Percentiles rank a stretch among this genome's conserved stretches.
Conservation (phyloP, 2,329 filamentous ascomycete species). For the Aspergillus luchuensis region DNA sequence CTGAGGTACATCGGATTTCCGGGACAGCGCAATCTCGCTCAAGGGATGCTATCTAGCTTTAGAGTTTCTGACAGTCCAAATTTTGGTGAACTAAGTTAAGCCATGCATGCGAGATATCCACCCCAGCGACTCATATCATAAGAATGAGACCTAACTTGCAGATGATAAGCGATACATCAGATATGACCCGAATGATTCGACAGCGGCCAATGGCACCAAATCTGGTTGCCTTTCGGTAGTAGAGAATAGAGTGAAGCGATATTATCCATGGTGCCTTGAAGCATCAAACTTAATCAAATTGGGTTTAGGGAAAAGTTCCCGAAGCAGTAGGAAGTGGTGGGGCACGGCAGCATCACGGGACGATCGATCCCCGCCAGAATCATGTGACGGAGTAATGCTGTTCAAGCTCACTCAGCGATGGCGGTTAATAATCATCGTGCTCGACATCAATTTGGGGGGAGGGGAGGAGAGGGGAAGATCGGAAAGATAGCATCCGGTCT, state of each 20-base stretch:
- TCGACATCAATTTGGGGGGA: not conserved
- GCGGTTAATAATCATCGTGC: no score
- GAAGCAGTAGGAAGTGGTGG: slow-evolving; percentile 2
- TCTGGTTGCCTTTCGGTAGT: not conserved
- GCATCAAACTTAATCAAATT: not conserved
- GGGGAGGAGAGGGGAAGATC: not conserved
- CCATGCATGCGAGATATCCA: not conserved
- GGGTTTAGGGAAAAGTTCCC: not conserved
- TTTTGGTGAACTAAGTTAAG: not conserved
- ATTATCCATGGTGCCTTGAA: not conserved
- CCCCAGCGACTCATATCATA: not conserved
- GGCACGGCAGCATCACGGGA: slow-evolving; percentile 3
- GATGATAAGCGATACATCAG: not conserved
- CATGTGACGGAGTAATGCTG: not conserved
- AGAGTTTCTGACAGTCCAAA: not conserved
- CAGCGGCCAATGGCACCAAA: not conserved
- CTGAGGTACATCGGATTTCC: not conserved
- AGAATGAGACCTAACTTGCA: not conserved
- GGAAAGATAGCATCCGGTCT: not conserved
- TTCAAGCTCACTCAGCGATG: no score
- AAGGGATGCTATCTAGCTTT: not conserved
- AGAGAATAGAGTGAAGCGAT: not conserved
- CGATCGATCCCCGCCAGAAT: slow-evolving; percentile 1
- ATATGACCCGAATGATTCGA: not conserved
- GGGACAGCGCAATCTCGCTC: not conserved